Conservation (phyloP, 768 basidiomycete species). For the Serendipita sp. region DNA sequence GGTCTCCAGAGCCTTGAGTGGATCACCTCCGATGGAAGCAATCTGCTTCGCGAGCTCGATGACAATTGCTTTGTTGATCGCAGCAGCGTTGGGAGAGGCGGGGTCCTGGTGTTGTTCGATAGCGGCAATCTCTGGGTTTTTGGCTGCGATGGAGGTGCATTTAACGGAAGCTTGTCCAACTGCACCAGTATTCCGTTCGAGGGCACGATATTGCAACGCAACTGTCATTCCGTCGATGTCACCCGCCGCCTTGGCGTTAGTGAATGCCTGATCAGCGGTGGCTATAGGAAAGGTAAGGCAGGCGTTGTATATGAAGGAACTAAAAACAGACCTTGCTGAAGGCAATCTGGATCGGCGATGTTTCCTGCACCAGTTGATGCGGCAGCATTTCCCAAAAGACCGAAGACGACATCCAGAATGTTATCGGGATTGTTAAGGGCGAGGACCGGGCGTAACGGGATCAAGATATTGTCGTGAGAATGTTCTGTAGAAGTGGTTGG, state of each 20-base stretch:
- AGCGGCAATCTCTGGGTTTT: constrained; percentile 51
- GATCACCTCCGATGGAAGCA: constrained; percentile 44
- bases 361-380: constrained; percentile 38
- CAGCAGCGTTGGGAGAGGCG: constrained; percentile 39
- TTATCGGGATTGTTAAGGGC: constrained; percentile 40
- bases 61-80: constrained; percentile 45
- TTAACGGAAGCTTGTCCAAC: constrained; percentile 31
- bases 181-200: constrained; percentile 48
- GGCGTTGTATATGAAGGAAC: not conserved
- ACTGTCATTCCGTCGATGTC: constrained; percentile 40
- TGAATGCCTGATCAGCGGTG: constrained; percentile 53
- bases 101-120: constrained; percentile 53
- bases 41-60: constrained; percentile 53
- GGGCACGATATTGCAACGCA: constrained; percentile 46
- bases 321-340: constrained; percentile 30
- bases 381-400: constrained; percentile 49
- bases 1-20: constrained; percentile 38
- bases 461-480: constrained; percentile 45
- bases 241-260: constrained; percentile 49
- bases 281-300: constrained; percentile 17
- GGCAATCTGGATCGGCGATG: constrained; percentile 41
- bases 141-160: constrained; percentile 41
- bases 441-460: constrained; percentile 33
- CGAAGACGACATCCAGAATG: constrained; percentile 45
- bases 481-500: constrained; percentile 29